Percentiles rank a stretch among this genome's conserved stretches.
Evolutionary conservation across 2,329 filamentous ascomycete genomes (phyloP).

Genomic region (Aspergillus brasiliensis): DNA sequence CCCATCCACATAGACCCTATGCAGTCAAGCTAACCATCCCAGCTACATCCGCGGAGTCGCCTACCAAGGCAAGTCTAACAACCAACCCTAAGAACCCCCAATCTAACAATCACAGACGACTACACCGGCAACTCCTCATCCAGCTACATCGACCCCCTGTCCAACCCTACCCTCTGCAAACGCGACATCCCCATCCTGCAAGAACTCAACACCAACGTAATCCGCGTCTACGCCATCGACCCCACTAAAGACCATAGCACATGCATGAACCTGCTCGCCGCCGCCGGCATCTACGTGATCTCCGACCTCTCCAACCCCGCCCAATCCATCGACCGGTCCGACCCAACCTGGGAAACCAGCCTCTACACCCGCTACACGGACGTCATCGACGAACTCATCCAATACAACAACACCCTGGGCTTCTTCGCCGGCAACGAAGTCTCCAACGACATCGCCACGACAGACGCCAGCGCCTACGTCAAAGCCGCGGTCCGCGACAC

Average conservation of each 20-base stretch:
- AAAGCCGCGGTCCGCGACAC: slow-evolving; percentile 95
- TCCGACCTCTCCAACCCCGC: slow-evolving; percentile 82
- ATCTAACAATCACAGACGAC: slow-evolving; percentile 54
- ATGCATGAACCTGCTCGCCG: slow-evolving; percentile 80
- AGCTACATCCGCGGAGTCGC: slow-evolving; percentile 84
- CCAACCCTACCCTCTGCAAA: slow-evolving; percentile 68
- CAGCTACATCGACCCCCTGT: slow-evolving; percentile 78
- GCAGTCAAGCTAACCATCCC: slow-evolving; percentile 7
- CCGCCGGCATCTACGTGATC: slow-evolving; percentile 89
- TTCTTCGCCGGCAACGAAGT: slow-evolving; percentile 99
- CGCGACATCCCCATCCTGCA: slow-evolving; percentile 81
- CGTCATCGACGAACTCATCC: slow-evolving; percentile 75
- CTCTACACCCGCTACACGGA: slow-evolving; percentile 77
- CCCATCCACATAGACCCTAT: too few species aligned
- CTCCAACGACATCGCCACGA: slow-evolving; percentile 83
- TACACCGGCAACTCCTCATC: slow-evolving; percentile 55
- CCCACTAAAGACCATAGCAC: slow-evolving; percentile 72
- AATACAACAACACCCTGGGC: slow-evolving; percentile 87
- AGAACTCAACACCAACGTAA: slow-evolving; percentile 81
- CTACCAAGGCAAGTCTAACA: slow-evolving; percentile 65
- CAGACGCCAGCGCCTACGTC: slow-evolving; percentile 84
- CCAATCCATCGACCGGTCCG: slow-evolving; percentile 80
- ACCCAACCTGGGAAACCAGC: slow-evolving; percentile 75
- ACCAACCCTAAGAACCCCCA: background rate
- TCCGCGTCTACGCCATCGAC: slow-evolving; percentile 91